Percentiles rank a stretch among this genome's conserved stretches.
These are phyloP conservation scores for Leishmania major DNA, from an alignment of 208 protist genomes.

Conservation along the genomic window DNA sequence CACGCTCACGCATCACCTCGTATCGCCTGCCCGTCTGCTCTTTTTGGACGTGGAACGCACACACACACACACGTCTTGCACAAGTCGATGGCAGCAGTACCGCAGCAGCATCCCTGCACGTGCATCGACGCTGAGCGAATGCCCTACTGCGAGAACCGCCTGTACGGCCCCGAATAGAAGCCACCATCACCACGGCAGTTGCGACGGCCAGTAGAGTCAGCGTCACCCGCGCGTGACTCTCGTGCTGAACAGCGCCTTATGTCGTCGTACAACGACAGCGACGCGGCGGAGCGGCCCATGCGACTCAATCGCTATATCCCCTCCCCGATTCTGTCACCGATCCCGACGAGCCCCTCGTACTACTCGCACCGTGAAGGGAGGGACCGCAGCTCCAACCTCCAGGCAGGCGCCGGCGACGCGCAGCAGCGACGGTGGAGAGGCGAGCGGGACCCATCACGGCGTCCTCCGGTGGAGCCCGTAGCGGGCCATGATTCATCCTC, in stretches of 20 bases:
- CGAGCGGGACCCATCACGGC: not conserved
- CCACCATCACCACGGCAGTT: not conserved
- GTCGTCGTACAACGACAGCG: slow-evolving; percentile 2
- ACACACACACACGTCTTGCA: not conserved
- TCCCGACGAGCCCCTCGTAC: slow-evolving; percentile 11
- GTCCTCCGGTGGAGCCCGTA: not conserved
- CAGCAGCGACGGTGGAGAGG: not conserved
- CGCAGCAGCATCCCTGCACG: not conserved
- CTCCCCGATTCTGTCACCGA: slow-evolving; percentile 23
- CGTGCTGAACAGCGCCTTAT: not conserved
- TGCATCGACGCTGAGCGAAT: not conserved
- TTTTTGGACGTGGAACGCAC: not conserved
- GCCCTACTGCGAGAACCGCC: slow-evolving; percentile 14
- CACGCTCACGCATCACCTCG: not conserved
- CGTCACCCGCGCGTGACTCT: not conserved
- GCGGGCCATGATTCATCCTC: not conserved
- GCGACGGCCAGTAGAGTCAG: not conserved
- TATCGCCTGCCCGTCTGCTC: not conserved
- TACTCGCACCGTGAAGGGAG: slow-evolving; percentile 19
- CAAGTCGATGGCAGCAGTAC: not conserved
- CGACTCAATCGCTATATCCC: slow-evolving; percentile 14
- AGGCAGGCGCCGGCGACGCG: not conserved
- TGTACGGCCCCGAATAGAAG: slow-evolving; percentile 1
- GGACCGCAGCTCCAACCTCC: not conserved
- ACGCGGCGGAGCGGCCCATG: slow-evolving; percentile 5